Evolutionary conservation across 768 basidiomycete genomes (phyloP), one percentile per base, ranked within the genome.

Genomic region (Suillus luteus): DNA sequence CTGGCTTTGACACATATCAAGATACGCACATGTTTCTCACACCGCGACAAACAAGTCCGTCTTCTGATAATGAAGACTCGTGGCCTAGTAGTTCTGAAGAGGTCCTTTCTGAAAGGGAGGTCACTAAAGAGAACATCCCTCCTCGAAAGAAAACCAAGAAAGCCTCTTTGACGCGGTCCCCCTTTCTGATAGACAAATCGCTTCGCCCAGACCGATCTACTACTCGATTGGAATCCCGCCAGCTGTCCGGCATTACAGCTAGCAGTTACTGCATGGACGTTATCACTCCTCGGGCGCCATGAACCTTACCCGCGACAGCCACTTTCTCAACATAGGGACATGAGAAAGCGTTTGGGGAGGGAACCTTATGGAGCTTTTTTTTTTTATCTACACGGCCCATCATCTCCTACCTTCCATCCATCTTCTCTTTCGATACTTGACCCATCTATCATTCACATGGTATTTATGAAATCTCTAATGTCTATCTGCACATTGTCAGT

Each of bases 1-100:
- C 89, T 14, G 88, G 89, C 17, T 90, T 90, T 67, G 73, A 77
- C 44, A 81, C 89, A 51, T 81, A 82, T 68, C 82, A 76, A 68
- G 88, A 90, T 52, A 60, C 54, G 12, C 68, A 72, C 64, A 70
- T 67, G 52, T 57, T 58, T 51, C 62, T 64, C 27, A 64, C 19
- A 44, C 59, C 59, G 1, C 17, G 48, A 46, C 35, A 44, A 31
- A 43, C 63, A 41, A 57, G 33, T 15, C 54, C 60, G 3, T 37
- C 59, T 31, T 54, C 66, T 41, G 59, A 63, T n/a, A 63, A 52
- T 37, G 35, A 46, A 37, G 57, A 46, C 9, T 17, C 43, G 31
- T 35, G 35, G 27, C 27, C 35, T 40, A 57, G 38, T 60, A 57
- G 38, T 52, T 19, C 41, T 57, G 64, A 37, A 60, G 64, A 48